A percentile compares a stretch with the other conserved stretches of the same genome.
These are phyloP conservation scores for Gossypium stocksii DNA, from an alignment of 345 rosid genomes.

Conservation along the genomic window DNA sequence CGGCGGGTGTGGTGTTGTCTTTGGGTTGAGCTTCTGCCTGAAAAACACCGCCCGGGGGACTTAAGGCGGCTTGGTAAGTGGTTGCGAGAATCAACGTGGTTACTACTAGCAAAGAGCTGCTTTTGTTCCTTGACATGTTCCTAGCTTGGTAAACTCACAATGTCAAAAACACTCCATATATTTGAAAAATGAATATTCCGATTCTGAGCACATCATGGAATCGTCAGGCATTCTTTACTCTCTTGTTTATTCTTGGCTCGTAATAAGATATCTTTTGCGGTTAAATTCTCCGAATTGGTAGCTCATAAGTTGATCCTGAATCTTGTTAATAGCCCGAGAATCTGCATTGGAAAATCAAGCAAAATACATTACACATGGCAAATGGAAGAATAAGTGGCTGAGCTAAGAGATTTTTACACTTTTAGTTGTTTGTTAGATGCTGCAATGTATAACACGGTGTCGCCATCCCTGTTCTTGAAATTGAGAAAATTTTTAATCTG, in stretches of 20 bases:
- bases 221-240: background rate
- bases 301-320: background rate
- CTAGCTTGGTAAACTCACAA: constrained; percentile 63
- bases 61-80: background rate
- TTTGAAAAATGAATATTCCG: background rate
- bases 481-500: background rate
- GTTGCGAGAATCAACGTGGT: background rate
- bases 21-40: background rate
- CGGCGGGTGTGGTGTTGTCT: background rate
- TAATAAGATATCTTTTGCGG: background rate
- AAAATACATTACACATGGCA: background rate
- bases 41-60: background rate
- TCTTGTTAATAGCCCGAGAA: background rate
- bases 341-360: background rate
- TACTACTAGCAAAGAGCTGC: background rate
- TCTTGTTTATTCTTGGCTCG: background rate
- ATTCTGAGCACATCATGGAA: background rate
- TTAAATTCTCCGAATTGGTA: background rate
- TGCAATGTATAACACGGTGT: background rate
- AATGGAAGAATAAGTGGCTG: background rate
- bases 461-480: background rate
- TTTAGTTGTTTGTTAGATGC: background rate
- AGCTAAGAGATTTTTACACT: background rate
- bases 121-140: constrained; percentile 40
- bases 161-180: background rate